phyloP scores from a whole-genome alignment of 192 early-diverging fungal genomes.

The Umbelopsis sp. region DNA sequence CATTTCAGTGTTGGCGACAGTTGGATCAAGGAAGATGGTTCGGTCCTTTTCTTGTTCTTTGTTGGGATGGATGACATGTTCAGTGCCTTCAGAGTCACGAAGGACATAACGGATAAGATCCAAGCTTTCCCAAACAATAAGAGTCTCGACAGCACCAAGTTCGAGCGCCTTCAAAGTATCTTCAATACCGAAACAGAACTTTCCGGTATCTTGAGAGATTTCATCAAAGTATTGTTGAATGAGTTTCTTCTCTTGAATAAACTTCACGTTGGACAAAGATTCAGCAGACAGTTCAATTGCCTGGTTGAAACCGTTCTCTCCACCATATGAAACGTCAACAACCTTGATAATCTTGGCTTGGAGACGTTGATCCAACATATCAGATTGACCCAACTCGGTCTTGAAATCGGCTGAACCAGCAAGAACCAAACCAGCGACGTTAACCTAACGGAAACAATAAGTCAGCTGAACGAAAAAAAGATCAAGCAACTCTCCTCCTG shows the following conservation, averaged over 20 bases:
- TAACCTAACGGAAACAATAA: slow-evolving; percentile 44
- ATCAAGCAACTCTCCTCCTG: no score
- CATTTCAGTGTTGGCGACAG: slow-evolving; percentile 61
- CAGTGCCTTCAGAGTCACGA: slow-evolving; percentile 69
- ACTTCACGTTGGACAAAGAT: slow-evolving; percentile 94
- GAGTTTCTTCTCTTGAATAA: slow-evolving; percentile 98
- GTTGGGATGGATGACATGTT: slow-evolving; percentile 72
- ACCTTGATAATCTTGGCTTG: slow-evolving; percentile 86
- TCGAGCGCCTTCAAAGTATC: slow-evolving; percentile 97
- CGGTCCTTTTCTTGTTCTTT: slow-evolving; percentile 87
- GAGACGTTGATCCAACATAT: slow-evolving; percentile 95
- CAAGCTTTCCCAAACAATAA: slow-evolving; percentile 97
- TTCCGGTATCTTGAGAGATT: slow-evolving; percentile 95
- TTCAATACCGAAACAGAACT: slow-evolving; percentile 93
- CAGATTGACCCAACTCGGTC: slow-evolving; percentile 92
- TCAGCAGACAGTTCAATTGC: slow-evolving; percentile 94
- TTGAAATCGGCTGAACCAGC: slow-evolving; percentile 99
- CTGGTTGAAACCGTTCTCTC: slow-evolving; percentile 99
- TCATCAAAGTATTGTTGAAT: slow-evolving; percentile 96
- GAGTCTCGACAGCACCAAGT: slow-evolving; percentile 96
- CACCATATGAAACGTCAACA: slow-evolving; percentile 98
- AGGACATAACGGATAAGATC: slow-evolving; percentile 79
- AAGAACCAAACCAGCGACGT: slow-evolving; percentile 85
- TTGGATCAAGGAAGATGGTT: slow-evolving; percentile 64
- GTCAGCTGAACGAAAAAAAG: not conserved